Percentiles rank a stretch among this genome's conserved stretches.
phyloP scores from a whole-genome alignment of 768 basidiomycete genomes.

The Punctularia strigosozonata region DNA sequence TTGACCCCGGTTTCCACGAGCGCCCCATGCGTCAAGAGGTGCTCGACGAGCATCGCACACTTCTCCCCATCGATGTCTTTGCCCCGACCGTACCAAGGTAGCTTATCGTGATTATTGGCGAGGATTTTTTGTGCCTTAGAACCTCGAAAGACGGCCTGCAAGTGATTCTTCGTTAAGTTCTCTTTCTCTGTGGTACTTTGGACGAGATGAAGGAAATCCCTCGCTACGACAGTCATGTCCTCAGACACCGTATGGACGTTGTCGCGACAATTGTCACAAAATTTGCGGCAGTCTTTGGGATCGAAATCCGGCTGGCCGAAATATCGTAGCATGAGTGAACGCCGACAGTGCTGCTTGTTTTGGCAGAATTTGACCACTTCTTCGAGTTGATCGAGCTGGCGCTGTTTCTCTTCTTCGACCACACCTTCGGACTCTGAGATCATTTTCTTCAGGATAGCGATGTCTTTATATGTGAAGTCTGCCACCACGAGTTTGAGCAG shows the following conservation, averaged over 20 bases:
- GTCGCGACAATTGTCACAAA: slow-evolving; percentile 78
- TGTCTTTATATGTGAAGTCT: slow-evolving; percentile 64
- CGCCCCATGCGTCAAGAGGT: slow-evolving; percentile 37
- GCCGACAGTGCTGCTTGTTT: slow-evolving; percentile 78
- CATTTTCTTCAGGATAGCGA: slow-evolving; percentile 40
- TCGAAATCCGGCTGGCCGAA: slow-evolving; percentile 83
- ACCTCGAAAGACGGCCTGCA: slow-evolving; percentile 57
- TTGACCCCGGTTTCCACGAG: slow-evolving; percentile 37
- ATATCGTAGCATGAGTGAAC: slow-evolving; percentile 77
- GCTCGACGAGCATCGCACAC: slow-evolving; percentile 54
- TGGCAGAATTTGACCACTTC: slow-evolving; percentile 71
- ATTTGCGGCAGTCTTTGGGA: slow-evolving; percentile 43
- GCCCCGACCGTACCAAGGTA: slow-evolving; percentile 43
- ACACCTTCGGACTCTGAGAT: slow-evolving; percentile 38
- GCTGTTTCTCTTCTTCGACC: slow-evolving; percentile 43
- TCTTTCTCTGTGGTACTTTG: slow-evolving; percentile 31
- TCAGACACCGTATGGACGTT: slow-evolving; percentile 29
- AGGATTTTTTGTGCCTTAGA: slow-evolving; percentile 33
- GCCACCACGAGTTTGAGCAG: slow-evolving; percentile 1
- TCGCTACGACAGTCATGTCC: slow-evolving; percentile 54
- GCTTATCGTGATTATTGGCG: slow-evolving; percentile 33
- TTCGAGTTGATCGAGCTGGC: slow-evolving; percentile 51
- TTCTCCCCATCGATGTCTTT: slow-evolving; percentile 37
- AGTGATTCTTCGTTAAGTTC: slow-evolving; percentile 47
- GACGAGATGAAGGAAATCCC: slow-evolving; percentile 46